Percentiles rank a stretch among this genome's conserved stretches.
Evolutionary conservation across 179 eudicot genomes (phyloP).

Genomic region (Heliamphora pulchella): DNA sequence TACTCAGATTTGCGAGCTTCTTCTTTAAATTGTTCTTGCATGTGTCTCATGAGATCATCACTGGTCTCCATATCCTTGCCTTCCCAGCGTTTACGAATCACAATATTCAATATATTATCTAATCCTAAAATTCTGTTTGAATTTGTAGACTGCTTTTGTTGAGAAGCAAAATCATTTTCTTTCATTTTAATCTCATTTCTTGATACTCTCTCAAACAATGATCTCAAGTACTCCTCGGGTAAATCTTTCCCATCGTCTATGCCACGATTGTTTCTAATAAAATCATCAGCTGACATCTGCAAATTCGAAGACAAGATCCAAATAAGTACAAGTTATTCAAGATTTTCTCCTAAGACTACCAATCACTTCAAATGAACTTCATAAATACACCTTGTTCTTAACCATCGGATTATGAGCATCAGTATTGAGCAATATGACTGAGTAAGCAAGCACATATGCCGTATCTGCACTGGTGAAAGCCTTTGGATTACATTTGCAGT

Average conservation of each 20-base stretch:
- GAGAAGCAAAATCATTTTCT: conserved; percentile 65
- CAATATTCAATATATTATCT: conserved; percentile 87
- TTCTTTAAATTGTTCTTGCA: conserved; percentile 97
- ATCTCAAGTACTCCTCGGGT: conserved; percentile 83
- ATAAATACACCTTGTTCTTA: conserved; percentile 68
- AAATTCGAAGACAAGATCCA: conserved; percentile 9
- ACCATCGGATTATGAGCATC: conserved; percentile 99
- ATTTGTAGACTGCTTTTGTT: conserved; percentile 73
- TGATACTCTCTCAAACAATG: conserved; percentile 85
- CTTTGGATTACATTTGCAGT: conserved; percentile 94
- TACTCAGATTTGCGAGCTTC: conserved; percentile 99
- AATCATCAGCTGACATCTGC: conserved; percentile 97
- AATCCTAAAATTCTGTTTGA: conserved; percentile 77
- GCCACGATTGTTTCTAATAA: conserved; percentile 91
- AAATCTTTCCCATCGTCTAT: conserved; percentile 98
- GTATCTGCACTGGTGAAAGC: conserved; percentile 93
- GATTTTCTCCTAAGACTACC: conserved; percentile 1
- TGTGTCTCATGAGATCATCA: conserved; percentile 87
- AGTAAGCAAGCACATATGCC: conserved; percentile 96
- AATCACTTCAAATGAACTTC: conserved; percentile 9
- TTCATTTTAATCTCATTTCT: conserved; percentile 94
- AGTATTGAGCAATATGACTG: conserved; percentile 90
- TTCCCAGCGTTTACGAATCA: conserved; percentile 77
- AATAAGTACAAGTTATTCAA: conserved; percentile 8
- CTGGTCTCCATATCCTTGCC: conserved; percentile 69